Conservation (phyloP, 176 grass and related monocot genomes). For the Oryza meridionalis region DNA sequence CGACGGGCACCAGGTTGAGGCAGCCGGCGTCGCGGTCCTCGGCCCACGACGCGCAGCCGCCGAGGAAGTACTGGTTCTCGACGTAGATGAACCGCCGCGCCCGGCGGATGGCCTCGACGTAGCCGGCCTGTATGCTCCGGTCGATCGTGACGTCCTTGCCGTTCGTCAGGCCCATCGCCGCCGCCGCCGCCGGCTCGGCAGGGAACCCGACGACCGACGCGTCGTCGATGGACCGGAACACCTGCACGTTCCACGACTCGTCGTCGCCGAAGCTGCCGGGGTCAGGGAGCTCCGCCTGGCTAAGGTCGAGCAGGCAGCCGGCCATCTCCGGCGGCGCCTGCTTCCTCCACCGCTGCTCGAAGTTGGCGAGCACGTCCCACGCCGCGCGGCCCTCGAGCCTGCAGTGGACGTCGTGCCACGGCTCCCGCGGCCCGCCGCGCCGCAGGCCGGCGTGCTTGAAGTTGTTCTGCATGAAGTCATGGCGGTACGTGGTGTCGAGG, state of each 20-base stretch:
- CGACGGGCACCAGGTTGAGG: constrained; percentile 80
- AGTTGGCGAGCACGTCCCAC: constrained; percentile 89
- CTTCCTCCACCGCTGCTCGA: constrained; percentile 82
- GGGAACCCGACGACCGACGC: constrained; percentile 82
- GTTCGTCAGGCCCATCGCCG: constrained; percentile 60
- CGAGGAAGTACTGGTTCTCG: constrained; percentile 98
- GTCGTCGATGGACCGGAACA: constrained; percentile 88
- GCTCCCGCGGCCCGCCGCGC: constrained; percentile 78
- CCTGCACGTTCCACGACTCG: constrained; percentile 82
- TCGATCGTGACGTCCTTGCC: constrained; percentile 72
- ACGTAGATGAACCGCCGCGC: constrained; percentile 83
- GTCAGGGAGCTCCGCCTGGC: constrained; percentile 36
- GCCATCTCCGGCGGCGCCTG: constrained; percentile 61
- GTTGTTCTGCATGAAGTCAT: constrained; percentile 87
- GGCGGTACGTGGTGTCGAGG: constrained; percentile 58
- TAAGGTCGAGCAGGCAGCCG: constrained; percentile 56
- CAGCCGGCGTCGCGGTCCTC: constrained; percentile 65
- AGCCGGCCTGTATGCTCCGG: constrained; percentile 70
- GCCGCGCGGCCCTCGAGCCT: constrained; percentile 67
- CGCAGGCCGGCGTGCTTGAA: constrained; percentile 52
- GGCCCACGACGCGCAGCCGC: constrained; percentile 76
- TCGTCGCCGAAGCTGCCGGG: constrained; percentile 13
- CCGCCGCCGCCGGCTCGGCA: constrained; percentile 40
- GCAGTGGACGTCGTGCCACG: constrained; percentile 92
- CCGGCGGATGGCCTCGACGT: constrained; percentile 81